phyloP scores from a whole-genome alignment of 257 asterid species.

The Fraxinus pennsylvanica region DNA sequence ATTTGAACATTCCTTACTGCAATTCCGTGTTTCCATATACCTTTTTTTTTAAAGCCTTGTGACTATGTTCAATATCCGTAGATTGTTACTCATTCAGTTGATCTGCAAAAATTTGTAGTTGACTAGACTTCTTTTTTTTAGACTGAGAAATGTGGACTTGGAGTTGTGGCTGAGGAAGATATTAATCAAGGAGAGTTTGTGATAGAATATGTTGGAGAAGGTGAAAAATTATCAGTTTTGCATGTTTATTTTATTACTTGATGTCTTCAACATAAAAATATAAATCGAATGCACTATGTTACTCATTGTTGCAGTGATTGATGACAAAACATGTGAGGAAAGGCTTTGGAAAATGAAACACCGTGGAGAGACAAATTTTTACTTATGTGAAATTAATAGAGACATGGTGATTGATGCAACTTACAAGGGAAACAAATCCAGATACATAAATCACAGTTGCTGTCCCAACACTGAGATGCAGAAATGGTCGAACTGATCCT shows the following conservation, averaged over 20 bases:
- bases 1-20: not conserved
- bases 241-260: constrained; percentile 15
- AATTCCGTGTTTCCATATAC: not conserved
- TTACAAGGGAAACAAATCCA: constrained; percentile 91
- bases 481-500: constrained; percentile 62
- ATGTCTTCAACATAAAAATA: not conserved
- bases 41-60: not conserved
- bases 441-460: constrained; percentile 97
- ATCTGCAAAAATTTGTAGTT: constrained; percentile 17
- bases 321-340: constrained; percentile 94
- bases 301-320: constrained; percentile 68
- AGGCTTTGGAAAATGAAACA: constrained; percentile 98
- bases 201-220: constrained; percentile 99
- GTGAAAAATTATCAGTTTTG: constrained; percentile 35
- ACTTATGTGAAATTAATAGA: constrained; percentile 90
- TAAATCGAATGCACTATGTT: constrained; percentile 22
- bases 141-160: constrained; percentile 98
- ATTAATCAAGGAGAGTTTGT: constrained; percentile 80
- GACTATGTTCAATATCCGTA: not conserved
- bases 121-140: constrained; percentile 33
- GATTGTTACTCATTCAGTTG: constrained; percentile 16
- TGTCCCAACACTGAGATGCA: constrained; percentile 98
- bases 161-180: constrained; percentile 92
- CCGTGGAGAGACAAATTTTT: constrained; percentile 86
- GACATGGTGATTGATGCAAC: constrained; percentile 99